A percentile compares a stretch with the other conserved stretches of the same genome.
These are phyloP conservation scores for Termitomyces sp. DNA, from an alignment of 768 basidiomycete species.

Conservation along the genomic window DNA sequence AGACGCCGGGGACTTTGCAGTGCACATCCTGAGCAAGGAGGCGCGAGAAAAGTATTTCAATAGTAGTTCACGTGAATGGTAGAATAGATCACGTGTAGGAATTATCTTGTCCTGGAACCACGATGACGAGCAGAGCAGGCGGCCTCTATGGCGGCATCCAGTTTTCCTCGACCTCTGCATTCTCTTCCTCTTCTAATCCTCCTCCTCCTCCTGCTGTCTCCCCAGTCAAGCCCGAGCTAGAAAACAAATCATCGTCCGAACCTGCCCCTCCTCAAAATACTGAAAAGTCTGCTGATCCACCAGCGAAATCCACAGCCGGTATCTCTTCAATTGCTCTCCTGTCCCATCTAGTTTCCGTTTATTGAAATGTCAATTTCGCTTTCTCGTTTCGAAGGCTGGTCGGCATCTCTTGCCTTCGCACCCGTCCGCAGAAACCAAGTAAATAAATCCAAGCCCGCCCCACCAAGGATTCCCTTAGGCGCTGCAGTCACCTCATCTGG, in stretches of 20 bases:
- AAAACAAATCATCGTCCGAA: constrained; percentile 22
- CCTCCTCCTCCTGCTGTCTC: constrained; percentile 22
- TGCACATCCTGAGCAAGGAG: constrained; percentile 68
- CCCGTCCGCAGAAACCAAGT: constrained; percentile 64
- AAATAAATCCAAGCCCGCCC: constrained; percentile 55
- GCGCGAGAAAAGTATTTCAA: constrained; percentile 69
- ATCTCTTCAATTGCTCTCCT: constrained; percentile 50
- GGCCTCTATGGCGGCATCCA: constrained; percentile 87
- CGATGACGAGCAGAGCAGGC: constrained; percentile 76
- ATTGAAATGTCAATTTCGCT: constrained; percentile 51
- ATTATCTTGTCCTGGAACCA: constrained; percentile 19
- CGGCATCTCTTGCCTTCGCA: constrained; percentile 85
- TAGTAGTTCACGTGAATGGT: constrained; percentile 24
- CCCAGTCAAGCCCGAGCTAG: constrained; percentile 14
- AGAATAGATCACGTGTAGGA: constrained; percentile 14
- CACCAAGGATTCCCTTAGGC: constrained; percentile 56
- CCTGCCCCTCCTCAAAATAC: constrained; percentile 21
- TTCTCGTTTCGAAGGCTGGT: constrained; percentile 69
- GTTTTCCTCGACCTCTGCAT: constrained; percentile 68
- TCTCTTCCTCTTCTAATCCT: constrained; percentile 39
- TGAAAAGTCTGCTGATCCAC: constrained; percentile 19
- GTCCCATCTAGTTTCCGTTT: constrained; percentile 48
- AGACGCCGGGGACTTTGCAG: constrained; percentile 76
- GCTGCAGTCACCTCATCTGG: constrained; percentile 48
- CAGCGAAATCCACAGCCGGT: constrained; percentile 52